Conservation (phyloP, 805 yeast species). For the Saturnispora halmiae region DNA sequence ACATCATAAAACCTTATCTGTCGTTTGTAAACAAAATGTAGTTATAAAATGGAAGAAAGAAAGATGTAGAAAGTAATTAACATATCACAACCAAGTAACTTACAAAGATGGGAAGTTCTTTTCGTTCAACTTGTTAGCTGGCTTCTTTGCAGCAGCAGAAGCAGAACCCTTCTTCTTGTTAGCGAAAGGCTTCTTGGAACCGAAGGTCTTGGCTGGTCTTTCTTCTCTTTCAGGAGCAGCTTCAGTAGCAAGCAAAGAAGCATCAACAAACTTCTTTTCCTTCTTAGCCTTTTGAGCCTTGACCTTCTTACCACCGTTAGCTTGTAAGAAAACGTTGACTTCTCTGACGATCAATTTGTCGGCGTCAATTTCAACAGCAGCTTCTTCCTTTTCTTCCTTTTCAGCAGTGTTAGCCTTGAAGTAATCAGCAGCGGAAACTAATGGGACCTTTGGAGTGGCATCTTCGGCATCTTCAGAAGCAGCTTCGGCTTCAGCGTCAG, state of each 20-base stretch:
- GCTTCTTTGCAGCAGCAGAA: slow-evolving; percentile 18
- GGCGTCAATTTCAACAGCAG: slow-evolving; percentile 35
- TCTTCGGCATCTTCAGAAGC: slow-evolving; percentile 34
- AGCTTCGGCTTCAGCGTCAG: slow-evolving; percentile 46
- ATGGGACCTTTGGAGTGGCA: slow-evolving; percentile 38
- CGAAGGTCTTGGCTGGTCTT: slow-evolving; percentile 26
- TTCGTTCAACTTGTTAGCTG: slow-evolving; percentile 32
- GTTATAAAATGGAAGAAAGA: no score
- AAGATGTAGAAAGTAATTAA: neutral
- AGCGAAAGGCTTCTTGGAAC: slow-evolving; percentile 6
- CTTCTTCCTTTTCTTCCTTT: neutral
- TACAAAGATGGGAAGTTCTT: slow-evolving; percentile 67
- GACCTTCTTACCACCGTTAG: slow-evolving; percentile 57
- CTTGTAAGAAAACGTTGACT: slow-evolving; percentile 48
- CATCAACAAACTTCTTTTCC: slow-evolving; percentile 71
- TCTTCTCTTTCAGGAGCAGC: slow-evolving; percentile 23
- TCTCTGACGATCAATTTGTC: slow-evolving; percentile 59
- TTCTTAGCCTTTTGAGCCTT: slow-evolving; percentile 62
- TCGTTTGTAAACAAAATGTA: no score
- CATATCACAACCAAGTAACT: neutral
- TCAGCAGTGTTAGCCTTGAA: slow-evolving; percentile 40
- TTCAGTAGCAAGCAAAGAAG: slow-evolving; percentile 65
- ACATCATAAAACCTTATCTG: no score
- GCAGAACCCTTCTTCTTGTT: slow-evolving; percentile 10
- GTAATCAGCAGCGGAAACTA: slow-evolving; percentile 79